phyloP scores from a whole-genome alignment of 2,329 filamentous ascomycete genomes.

The Microcera coccophila region DNA sequence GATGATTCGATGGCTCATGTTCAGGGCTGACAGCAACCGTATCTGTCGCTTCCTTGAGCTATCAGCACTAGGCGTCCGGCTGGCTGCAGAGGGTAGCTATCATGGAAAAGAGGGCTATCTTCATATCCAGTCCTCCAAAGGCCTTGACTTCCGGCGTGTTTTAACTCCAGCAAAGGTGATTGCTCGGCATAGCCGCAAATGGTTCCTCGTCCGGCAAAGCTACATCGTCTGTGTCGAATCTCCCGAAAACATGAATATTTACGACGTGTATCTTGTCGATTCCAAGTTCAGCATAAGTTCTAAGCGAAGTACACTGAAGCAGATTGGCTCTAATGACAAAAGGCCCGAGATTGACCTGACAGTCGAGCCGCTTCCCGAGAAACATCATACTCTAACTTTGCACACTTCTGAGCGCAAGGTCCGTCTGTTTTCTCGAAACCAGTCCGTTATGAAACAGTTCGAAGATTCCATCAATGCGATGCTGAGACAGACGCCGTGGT shows the following conservation, averaged over 20 bases:
- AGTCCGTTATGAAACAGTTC: slow-evolving; percentile 85
- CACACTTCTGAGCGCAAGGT: slow-evolving; percentile 88
- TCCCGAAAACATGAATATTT: slow-evolving; percentile 97
- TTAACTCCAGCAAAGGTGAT: slow-evolving; percentile 75
- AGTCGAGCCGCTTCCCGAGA: slow-evolving; percentile 35
- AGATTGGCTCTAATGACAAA: slow-evolving; percentile 57
- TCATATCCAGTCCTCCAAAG: slow-evolving; percentile 87
- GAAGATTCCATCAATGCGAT: slow-evolving; percentile 89
- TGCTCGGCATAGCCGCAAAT: slow-evolving; percentile 82
- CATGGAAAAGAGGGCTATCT: slow-evolving; percentile 96
- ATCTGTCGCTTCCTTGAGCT: slow-evolving; percentile 94
- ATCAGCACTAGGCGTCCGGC: slow-evolving; percentile 85
- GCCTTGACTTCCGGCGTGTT: slow-evolving; percentile 78
- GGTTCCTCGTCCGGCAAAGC: slow-evolving; percentile 97
- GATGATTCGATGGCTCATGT: slow-evolving; percentile 95
- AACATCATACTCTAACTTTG: slow-evolving; percentile 85
- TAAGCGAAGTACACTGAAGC: slow-evolving; percentile 58
- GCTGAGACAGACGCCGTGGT: slow-evolving; percentile 78
- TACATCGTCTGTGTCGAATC: slow-evolving; percentile 99
- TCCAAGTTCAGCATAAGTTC: slow-evolving; percentile 78
- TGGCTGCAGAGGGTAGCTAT: slow-evolving; percentile 93
- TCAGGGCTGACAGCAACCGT: slow-evolving; percentile 90
- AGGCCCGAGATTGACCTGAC: slow-evolving; percentile 44
- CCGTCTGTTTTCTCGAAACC: slow-evolving; percentile 85
- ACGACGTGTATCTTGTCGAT: slow-evolving; percentile 97